phyloP scores from a whole-genome alignment of 495 filamentous ascomycete genomes.

The Podospora conica region DNA sequence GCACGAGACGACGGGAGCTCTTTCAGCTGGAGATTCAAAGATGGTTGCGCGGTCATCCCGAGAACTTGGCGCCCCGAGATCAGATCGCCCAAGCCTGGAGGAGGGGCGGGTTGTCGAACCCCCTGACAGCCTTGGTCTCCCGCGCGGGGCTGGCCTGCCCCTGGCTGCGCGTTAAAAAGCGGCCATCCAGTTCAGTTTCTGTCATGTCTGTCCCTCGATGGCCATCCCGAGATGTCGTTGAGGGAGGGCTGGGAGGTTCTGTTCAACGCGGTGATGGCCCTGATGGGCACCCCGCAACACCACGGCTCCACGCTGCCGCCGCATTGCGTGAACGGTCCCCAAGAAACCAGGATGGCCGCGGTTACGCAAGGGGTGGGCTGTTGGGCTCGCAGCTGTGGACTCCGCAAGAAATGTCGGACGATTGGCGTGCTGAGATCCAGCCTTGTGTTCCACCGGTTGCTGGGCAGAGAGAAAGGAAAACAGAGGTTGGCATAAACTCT shows the following conservation, averaged over 20 bases:
- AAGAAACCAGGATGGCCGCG: no score
- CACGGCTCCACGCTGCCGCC: neutral
- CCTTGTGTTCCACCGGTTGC: no score
- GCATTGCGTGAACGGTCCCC: neutral
- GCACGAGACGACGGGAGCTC: neutral
- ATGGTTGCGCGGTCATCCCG: neutral
- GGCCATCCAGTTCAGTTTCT: neutral
- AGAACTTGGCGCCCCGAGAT: neutral
- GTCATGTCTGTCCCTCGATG: neutral
- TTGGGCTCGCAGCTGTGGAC: no score
- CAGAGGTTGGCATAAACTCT: neutral
- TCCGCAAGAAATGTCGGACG: no score
- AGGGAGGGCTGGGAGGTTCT: neutral
- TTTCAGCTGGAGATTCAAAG: no score
- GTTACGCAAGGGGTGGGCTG: no score
- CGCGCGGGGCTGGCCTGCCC: neutral
- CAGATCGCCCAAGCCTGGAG: conserved; percentile 1
- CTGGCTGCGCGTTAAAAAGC: neutral
- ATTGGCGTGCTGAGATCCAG: no score
- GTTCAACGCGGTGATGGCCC: no score
- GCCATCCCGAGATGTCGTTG: no score
- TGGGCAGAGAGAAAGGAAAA: neutral
- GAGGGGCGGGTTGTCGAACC: neutral
- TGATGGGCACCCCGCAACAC: neutral
- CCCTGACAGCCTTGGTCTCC: neutral